These are phyloP conservation scores for Ramaria sp. DNA, from an alignment of 768 basidiomycete species.

Conservation along the genomic window DNA sequence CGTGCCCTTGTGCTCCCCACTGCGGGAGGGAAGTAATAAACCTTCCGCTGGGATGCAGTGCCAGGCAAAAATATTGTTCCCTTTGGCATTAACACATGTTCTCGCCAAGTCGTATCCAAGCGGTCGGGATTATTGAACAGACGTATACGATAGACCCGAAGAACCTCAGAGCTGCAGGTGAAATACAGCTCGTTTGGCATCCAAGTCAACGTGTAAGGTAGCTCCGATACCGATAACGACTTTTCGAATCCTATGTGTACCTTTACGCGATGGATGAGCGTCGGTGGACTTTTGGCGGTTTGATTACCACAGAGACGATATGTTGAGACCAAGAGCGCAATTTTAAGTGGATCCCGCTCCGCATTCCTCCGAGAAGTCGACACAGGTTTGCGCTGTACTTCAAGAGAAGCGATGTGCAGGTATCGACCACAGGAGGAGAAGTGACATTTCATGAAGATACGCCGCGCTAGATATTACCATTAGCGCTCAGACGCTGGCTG, in stretches of 20 bases:
- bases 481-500: neutral
- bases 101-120: neutral
- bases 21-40: conserved; percentile 16
- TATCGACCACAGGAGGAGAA: conserved; percentile 19
- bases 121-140: conserved; percentile 13
- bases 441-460: conserved; percentile 18
- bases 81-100: conserved; percentile 10
- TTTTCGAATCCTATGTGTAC: neutral
- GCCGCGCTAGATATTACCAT: conserved; percentile 13
- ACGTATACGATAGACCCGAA: conserved; percentile 15
- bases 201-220: conserved; percentile 21
- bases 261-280: conserved; percentile 2
- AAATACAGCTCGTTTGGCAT: conserved; percentile 16
- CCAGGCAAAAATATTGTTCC: conserved; percentile 17
- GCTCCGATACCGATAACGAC: conserved; percentile 12
- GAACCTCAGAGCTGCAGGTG: conserved; percentile 11
- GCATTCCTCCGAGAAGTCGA: neutral
- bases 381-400: conserved; percentile 12
- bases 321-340: neutral
- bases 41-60: conserved; percentile 13
- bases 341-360: neutral
- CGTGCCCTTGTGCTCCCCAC: neutral
- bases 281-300: neutral
- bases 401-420: conserved; percentile 20
- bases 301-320: neutral